phyloP scores from a whole-genome alignment of 768 basidiomycete genomes.

The Mycena capillaripes region DNA sequence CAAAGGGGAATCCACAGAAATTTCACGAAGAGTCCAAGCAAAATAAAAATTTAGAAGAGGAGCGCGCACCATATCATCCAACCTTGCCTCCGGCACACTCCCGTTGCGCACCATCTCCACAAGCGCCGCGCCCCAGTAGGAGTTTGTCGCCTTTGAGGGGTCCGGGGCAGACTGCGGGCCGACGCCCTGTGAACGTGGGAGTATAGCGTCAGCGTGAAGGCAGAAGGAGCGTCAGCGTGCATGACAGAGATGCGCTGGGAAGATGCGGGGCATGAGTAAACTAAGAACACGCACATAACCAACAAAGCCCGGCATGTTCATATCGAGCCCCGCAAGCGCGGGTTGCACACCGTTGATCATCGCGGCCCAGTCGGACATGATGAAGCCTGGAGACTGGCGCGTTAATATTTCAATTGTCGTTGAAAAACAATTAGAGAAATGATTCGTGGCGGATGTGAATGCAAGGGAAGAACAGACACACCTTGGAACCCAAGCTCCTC shows the following conservation, averaged over 20 bases:
- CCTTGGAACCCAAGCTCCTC: constrained; percentile 64
- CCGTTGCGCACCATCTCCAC: constrained; percentile 60
- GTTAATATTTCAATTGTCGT: too few species aligned
- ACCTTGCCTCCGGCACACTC: constrained; percentile 57
- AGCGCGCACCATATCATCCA: constrained; percentile 68
- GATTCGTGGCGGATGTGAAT: too few species aligned
- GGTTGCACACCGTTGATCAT: constrained; percentile 43
- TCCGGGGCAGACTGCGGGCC: constrained; percentile 28
- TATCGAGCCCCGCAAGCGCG: constrained; percentile 37
- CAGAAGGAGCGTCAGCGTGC: too few species aligned
- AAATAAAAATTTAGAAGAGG: too few species aligned
- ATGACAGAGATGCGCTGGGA: too few species aligned
- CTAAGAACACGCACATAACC: constrained; percentile 33
- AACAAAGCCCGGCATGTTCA: constrained; percentile 52
- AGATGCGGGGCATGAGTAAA: too few species aligned
- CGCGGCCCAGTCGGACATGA: constrained; percentile 61
- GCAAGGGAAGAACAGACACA: not conserved
- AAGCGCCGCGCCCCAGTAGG: constrained; percentile 45
- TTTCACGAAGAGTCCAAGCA: too few species aligned
- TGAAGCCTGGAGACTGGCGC: constrained; percentile 27
- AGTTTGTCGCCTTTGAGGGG: constrained; percentile 35
- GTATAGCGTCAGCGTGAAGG: too few species aligned
- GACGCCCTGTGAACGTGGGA: constrained; percentile 18
- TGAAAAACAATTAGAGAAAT: too few species aligned
- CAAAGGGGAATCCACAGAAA: too few species aligned